Percentiles rank a stretch among this genome's conserved stretches.
Evolutionary conservation across 306 rosid species (phyloP).

Genomic region (Mucuna pruriens): DNA sequence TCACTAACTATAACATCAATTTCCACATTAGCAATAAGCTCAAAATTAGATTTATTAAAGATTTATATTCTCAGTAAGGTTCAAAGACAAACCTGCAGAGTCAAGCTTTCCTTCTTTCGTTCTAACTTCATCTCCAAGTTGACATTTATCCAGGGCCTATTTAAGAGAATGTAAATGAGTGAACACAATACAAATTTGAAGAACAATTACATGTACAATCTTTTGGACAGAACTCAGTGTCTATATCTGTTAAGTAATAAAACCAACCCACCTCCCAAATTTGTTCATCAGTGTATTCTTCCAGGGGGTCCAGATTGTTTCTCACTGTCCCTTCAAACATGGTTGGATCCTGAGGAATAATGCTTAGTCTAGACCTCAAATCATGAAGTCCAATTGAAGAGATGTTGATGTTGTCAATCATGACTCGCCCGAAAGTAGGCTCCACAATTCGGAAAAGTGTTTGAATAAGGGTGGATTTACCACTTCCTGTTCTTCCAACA

Average conservation of each 20-base stretch:
- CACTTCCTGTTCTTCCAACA: too few species aligned
- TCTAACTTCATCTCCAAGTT: constrained; percentile 83
- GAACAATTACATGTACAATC: not conserved
- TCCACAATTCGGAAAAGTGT: too few species aligned
- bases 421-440: too few species aligned
- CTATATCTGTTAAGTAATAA: not conserved
- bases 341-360: too few species aligned
- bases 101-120: constrained; percentile 79
- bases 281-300: constrained; percentile 46
- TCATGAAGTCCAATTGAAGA: too few species aligned
- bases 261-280: not conserved
- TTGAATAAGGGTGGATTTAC: too few species aligned
- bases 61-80: not conserved
- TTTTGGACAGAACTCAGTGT: not conserved
- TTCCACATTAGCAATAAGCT: constrained; percentile 11
- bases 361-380: too few species aligned
- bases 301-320: constrained; percentile 75
- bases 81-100: constrained; percentile 58
- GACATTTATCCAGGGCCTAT: constrained; percentile 84
- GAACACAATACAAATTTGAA: not conserved
- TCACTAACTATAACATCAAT: not conserved
- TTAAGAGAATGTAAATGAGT: not conserved
- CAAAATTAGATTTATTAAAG: not conserved
- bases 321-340: constrained; percentile 37
- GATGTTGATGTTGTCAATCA: too few species aligned